phyloP scores from a whole-genome alignment of 23 red algal species.

The Cyanidioschyzon merolae region DNA sequence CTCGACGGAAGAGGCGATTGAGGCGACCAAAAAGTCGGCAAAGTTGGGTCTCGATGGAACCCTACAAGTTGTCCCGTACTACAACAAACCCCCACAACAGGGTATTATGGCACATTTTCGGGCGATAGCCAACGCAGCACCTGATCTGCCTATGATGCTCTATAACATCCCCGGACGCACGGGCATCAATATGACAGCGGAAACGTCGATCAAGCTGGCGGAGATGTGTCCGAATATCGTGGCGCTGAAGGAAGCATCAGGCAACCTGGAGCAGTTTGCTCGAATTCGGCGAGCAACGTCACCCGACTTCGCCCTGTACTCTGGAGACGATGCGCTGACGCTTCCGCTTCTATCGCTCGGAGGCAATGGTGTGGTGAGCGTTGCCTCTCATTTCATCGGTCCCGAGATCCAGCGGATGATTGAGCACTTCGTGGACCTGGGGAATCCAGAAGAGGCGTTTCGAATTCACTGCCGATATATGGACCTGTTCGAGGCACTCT shows the following conservation, averaged over 20 bases:
- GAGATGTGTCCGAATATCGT: constrained; percentile 57
- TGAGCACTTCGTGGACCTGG: constrained; percentile 25
- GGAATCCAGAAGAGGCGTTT: constrained; percentile 46
- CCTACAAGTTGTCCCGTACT: constrained; percentile 97
- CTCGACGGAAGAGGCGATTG: constrained; percentile 84
- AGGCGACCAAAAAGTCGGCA: constrained; percentile 64
- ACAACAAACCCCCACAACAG: constrained; percentile 98
- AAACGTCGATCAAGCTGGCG: constrained; percentile 55
- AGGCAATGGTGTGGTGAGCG: constrained; percentile 73
- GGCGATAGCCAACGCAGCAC: constrained; percentile 62
- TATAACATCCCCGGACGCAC: constrained; percentile 94
- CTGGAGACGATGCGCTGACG: constrained; percentile 85
- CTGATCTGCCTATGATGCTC: constrained; percentile 93
- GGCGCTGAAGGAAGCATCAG: constrained; percentile 70
- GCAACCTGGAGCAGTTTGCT: constrained; percentile 70
- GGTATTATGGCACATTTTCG: constrained; percentile 87
- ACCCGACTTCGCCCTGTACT: constrained; percentile 61
- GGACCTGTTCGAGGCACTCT: constrained; percentile 72
- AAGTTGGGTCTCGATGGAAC: constrained; percentile 85
- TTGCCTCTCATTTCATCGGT: constrained; percentile 90
- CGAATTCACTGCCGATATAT: constrained; percentile 65
- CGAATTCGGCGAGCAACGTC: constrained; percentile 47
- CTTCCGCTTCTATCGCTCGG: constrained; percentile 74
- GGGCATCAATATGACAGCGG: constrained; percentile 67
- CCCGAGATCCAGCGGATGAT: constrained; percentile 64